Base-by-base conservation (phyloP, 2,329 filamentous ascomycete species). In the Curvularia lunata region DNA sequence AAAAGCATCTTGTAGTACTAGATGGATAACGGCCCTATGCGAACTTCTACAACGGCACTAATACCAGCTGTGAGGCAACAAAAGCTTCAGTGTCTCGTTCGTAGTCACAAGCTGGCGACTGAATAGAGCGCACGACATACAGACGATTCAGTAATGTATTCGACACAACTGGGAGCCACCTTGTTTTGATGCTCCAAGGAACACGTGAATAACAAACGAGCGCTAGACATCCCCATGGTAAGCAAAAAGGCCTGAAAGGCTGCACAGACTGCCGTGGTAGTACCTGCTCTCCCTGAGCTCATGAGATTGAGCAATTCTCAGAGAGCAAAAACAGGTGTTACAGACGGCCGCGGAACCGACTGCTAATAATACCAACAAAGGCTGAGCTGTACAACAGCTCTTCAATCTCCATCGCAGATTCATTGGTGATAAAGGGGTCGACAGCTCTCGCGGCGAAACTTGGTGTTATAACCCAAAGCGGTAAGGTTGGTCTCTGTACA, bases 401-500 rank as follows among this genome's bases (percentile, higher is more conserved):
- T 30, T 42, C 23, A 27, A 27, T 18, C 48, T 38, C 30, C 23
- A 37, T 9, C 32, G 25, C 21, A 23, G 4, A 32, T 23, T 48
- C 37, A 37, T 56, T 53, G 55, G 40, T 46, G 46, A 37, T 23
- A 27, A 27, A 37, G 34, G 30, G 18, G 19, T 27, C 45, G 16
- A 53, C 16, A 45, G 40, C 30, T 4, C 30, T 48, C 28, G 28
- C 10, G 23, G 30, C 25, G n/a, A 49, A 38, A 27, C 37, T 28
- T 45, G 30, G 40, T 37, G 30, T 19, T 18, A 13, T 40, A 9
- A 27, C 45, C 55, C 16, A 46, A 54, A 49, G 19, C 30, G 49
- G 55, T 9, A 45, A 45, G 32, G 46, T 40, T 25, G 19, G 9
- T 40, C 9, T 30, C 8, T 37, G 10, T 47, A 50, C 56, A 58